A percentile compares a stretch with the other conserved stretches of the same genome.
phyloP scores from a whole-genome alignment of 2,329 filamentous ascomycete genomes.

The Fusarium tanahbumbuense region DNA sequence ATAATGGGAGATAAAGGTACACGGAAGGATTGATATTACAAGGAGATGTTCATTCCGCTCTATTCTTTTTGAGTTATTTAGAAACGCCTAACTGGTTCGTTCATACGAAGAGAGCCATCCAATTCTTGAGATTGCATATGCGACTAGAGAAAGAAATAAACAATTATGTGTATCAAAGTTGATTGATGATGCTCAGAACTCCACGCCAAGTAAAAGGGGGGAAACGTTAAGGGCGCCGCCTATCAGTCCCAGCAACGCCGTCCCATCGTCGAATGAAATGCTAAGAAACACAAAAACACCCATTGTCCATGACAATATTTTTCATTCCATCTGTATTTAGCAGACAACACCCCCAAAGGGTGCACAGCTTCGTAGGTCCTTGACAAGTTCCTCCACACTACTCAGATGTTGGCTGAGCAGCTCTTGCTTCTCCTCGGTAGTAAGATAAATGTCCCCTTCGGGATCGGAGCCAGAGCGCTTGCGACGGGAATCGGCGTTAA shows the following conservation, averaged over 20 bases:
- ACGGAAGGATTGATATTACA: slow-evolving; percentile 18
- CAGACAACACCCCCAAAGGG: slow-evolving; percentile 75
- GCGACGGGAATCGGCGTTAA: slow-evolving; percentile 53
- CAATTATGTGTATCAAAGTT: slow-evolving; percentile 36
- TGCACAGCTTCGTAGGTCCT: slow-evolving; percentile 82
- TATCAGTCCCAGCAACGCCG: slow-evolving; percentile 35
- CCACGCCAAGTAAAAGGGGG: slow-evolving; percentile 36
- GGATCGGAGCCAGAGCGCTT: slow-evolving; percentile 51
- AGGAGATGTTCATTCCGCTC: slow-evolving; percentile 18
- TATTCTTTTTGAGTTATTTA: slow-evolving; percentile 42
- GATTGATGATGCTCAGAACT: slow-evolving; percentile 37
- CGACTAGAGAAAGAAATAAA: slow-evolving; percentile 34
- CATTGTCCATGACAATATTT: background rate
- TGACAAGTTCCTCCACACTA: slow-evolving; percentile 86
- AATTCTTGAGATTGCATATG: slow-evolving; percentile 35
- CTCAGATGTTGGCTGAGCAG: slow-evolving; percentile 81
- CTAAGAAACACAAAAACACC: slow-evolving; percentile 9
- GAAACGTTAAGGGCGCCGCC: slow-evolving; percentile 27
- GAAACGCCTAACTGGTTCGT: slow-evolving; percentile 48
- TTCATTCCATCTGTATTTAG: slow-evolving; percentile 41
- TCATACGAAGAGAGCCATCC: slow-evolving; percentile 38
- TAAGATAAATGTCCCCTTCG: slow-evolving; percentile 60
- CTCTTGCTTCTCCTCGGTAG: slow-evolving; percentile 84
- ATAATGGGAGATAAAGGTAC: slow-evolving; percentile 17
- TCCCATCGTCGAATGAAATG: background rate